Evolutionary conservation across 1,284 basidiomycete genomes (phyloP), one percentile per base, ranked within the genome.

Genomic region (Vanrija humicola): DNA sequence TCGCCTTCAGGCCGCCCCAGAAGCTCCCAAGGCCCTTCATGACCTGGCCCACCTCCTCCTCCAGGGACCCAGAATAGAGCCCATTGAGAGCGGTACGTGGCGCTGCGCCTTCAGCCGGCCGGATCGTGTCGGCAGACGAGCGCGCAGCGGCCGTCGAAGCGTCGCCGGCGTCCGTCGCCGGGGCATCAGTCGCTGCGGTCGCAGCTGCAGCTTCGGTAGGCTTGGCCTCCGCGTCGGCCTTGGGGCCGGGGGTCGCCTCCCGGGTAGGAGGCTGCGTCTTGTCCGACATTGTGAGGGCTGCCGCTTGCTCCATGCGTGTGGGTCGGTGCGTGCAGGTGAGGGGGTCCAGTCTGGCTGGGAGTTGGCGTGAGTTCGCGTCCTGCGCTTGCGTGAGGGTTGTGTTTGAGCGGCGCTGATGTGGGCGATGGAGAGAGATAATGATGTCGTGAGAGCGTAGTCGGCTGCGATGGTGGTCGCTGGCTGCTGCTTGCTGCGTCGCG

Each of bases 1-100:
- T 89, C 73, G 87, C 88, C 78, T 85, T 84, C 68, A 93, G 87
- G 16, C 88, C 87, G 46, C 90, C 90, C 90, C 90, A 95, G 71
- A 91, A 86, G 34, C 63, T 64, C 19, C 64, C 86, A n/a, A 93
- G 78, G 65, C 88, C 85, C 19, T 87, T 88, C 49, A 93, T 83
- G 21, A 92, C 90, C 70, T 94, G 87, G 4, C 82, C 82, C 8
- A 95, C 89, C 74, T 94, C 91, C 64, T 91, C 86, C 68, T 93
- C 86, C 48, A 94, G 78, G 54, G 81, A 66, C 55, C 55, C 61
- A 9, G 58, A 43, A 34, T 69, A 66, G 14, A 74, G 46, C 9
- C 66, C 84, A 47, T 83, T 86, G 59, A 84, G 82, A 12, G 80
- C 72, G 16, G 64, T 64, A 23, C 61, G 40, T 50, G 67, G 61